Evolutionary conservation across 1,139 yeast genomes (phyloP).

Genomic region (Neolecta irregularis): DNA sequence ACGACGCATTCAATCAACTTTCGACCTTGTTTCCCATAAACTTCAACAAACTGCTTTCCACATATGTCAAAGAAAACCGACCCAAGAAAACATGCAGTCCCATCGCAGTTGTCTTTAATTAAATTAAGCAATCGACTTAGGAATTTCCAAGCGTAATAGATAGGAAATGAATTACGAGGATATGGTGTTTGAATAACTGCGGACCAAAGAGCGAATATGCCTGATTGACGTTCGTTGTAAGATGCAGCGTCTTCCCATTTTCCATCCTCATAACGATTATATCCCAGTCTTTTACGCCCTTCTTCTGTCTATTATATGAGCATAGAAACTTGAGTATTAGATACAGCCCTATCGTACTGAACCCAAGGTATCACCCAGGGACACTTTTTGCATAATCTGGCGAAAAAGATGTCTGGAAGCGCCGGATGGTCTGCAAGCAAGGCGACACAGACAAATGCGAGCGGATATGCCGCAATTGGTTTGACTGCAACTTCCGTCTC

Average conservation of each 20-base stretch:
- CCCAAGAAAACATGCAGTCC: slow-evolving; percentile 52
- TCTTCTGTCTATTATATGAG: slow-evolving; percentile 55
- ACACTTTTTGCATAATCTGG: slow-evolving; percentile 80
- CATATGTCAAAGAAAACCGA: slow-evolving; percentile 90
- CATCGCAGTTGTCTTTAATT: slow-evolving; percentile 26
- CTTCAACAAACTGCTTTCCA: slow-evolving; percentile 37
- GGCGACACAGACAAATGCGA: slow-evolving; percentile 49
- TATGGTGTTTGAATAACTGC: slow-evolving; percentile 38
- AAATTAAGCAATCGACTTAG: slow-evolving; percentile 57
- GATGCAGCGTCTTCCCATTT: slow-evolving; percentile 23
- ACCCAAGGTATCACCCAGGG: slow-evolving; percentile 61
- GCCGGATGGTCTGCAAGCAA: slow-evolving; percentile 47
- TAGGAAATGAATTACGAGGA: slow-evolving; percentile 34
- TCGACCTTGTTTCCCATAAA: slow-evolving; percentile 53
- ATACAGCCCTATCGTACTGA: slow-evolving; percentile 3
- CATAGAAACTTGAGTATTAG: slow-evolving; percentile 35
- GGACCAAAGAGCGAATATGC: slow-evolving; percentile 68
- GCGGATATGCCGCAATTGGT: slow-evolving; percentile 63
- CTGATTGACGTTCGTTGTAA: slow-evolving; percentile 75
- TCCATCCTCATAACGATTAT: slow-evolving; percentile 45
- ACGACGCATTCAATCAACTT: slow-evolving; percentile 34
- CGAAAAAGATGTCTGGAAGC: slow-evolving; percentile 49
- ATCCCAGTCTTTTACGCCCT: slow-evolving; percentile 77
- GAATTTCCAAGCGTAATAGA: slow-evolving; percentile 48
- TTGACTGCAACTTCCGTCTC: slow-evolving; percentile 80